Base-by-base conservation (phyloP, 768 basidiomycete genomes). In the Xerocomus spinulosus region DNA sequence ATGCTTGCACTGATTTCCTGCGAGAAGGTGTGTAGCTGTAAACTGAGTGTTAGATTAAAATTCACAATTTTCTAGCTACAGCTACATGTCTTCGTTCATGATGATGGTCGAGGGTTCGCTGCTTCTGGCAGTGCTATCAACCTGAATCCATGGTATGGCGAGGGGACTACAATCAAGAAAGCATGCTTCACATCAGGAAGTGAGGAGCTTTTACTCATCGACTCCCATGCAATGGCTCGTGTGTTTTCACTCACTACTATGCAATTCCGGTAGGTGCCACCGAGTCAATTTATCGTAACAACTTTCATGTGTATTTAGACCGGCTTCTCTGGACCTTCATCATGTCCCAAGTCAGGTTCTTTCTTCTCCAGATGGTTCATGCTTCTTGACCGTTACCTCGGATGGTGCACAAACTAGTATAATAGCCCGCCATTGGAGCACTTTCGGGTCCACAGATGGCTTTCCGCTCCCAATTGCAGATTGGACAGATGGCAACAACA, bases 321-420 rank as follows among this genome's bases (percentile, higher is more conserved):
- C 78, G 9, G 73, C 78, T 0, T 62, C 70, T 0, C 55, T 80
- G 5, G 59, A 70, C 15, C 62, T 81, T 5, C 49, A 61, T 0
- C 51, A 56, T 13, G 40, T 59, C 3, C 77, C 77, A 0, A 25
- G 46, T 12, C 49, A 49, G 36, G 14, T 59, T 51, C n/a, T 65
- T 54, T 72, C 78, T 1, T 72, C 80, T 0, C 78, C 80, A 0
- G 80, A 82, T 53, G 79, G 78, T 0, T 68, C 80, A 17, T 81
- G 79, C 52, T 57, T 82, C 17, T 28, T 81, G n/a, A 58, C 69
- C 2, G 51, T 67, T 5, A 63, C 70, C 30, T 43, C 44, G 2
- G 43, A 55, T 24, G 52, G 20, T 25, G 48, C 3, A 29, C 38
- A 35, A 39, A 23, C 61, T 36, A 17, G 4, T 13, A 26, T 41